Conservation (phyloP, 2,329 filamentous ascomycete genomes). For the Geoglossum cookeanum region DNA sequence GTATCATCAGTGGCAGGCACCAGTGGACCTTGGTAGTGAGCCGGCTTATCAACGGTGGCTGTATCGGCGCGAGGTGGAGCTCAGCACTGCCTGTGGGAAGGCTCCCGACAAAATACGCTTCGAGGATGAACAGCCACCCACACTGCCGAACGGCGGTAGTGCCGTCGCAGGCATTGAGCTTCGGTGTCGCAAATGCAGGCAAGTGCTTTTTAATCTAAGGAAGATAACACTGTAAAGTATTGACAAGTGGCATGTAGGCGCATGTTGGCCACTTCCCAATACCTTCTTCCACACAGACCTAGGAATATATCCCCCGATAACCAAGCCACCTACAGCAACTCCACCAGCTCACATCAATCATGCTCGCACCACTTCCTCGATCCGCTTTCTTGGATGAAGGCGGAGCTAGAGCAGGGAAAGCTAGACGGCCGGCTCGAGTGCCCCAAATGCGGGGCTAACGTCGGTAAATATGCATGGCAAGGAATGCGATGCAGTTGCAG, state of each 20-base stretch:
- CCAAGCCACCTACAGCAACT: background rate
- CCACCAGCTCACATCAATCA: conserved; percentile 10
- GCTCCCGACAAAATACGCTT: conserved; percentile 74
- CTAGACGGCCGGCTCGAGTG: conserved; percentile 74
- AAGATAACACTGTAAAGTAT: background rate
- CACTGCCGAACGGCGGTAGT: conserved; percentile 12
- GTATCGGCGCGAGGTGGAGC: conserved; percentile 44
- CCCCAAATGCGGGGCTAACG: conserved; percentile 64
- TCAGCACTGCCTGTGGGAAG: conserved; percentile 52
- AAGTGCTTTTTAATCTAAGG: conserved; percentile 17
- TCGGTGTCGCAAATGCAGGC: conserved; percentile 81
- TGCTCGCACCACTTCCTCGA: conserved; percentile 87
- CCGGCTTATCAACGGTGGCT: conserved; percentile 67
- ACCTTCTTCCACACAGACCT: conserved; percentile 43
- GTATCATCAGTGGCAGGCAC: conserved; percentile 75
- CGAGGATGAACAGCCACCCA: conserved; percentile 40
- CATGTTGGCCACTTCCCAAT: conserved; percentile 43
- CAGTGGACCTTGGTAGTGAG: conserved; percentile 45
- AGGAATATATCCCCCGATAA: background rate
- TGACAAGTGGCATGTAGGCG: conserved; percentile 22
- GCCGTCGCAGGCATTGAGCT: conserved; percentile 36
- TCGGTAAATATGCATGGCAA: conserved; percentile 93
- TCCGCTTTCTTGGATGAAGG: conserved; percentile 86
- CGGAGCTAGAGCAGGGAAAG: conserved; percentile 61
- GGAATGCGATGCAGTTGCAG: conserved; percentile 84